These are phyloP conservation scores for Tylopilus sp. DNA, from an alignment of 768 basidiomycete species.

Conservation along the genomic window DNA sequence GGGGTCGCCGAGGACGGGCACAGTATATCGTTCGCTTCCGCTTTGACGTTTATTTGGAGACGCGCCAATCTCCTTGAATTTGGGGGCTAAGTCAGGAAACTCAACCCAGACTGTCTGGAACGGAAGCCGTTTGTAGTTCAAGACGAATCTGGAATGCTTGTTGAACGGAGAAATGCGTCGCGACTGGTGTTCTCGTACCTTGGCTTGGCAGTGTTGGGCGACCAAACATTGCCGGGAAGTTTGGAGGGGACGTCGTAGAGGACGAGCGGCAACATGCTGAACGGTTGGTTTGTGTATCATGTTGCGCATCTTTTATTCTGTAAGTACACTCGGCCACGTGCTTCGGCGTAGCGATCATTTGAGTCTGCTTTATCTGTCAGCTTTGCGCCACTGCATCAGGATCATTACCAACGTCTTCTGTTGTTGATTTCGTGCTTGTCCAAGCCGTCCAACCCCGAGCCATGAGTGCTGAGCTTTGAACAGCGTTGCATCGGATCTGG, in stretches of 20 bases:
- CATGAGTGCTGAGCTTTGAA: too few relatives aligned
- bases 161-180: not conserved
- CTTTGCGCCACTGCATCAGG: too few relatives aligned
- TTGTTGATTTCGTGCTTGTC: not conserved
- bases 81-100: conserved; percentile 29
- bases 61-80: conserved; percentile 26
- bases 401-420: not conserved
- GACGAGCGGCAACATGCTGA: conserved; percentile 25
- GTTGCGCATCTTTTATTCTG: not conserved
- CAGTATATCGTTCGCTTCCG: conserved; percentile 25
- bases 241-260: conserved; percentile 38
- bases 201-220: conserved; percentile 38
- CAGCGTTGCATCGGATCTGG: too few relatives aligned
- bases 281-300: not conserved
- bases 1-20: conserved; percentile 35
- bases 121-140: conserved; percentile 32
- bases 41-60: conserved; percentile 14
- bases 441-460: too few relatives aligned
- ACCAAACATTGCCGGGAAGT: conserved; percentile 31
- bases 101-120: conserved; percentile 35
- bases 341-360: not conserved
- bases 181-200: conserved; percentile 22
- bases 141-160: conserved; percentile 24
- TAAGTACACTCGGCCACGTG: not conserved
- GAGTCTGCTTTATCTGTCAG: not conserved